Conservation (phyloP, 139 green algal species). For the Haematococcus lacustris region DNA sequence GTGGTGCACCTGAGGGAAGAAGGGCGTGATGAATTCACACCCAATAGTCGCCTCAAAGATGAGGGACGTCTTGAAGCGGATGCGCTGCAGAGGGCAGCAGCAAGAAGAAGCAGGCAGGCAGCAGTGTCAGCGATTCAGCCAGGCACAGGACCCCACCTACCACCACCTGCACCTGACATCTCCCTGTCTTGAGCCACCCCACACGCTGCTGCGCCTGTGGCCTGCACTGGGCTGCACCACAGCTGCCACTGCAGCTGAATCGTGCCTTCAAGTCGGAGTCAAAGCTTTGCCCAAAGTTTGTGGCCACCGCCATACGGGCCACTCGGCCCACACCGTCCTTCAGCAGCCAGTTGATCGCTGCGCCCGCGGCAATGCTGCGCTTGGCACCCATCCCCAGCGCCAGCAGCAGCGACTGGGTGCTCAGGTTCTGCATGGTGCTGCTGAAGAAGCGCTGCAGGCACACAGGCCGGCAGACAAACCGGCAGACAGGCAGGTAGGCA, state of each 20-base stretch:
- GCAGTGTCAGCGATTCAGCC: too few relatives aligned
- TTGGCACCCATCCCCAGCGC: slow-evolving; percentile 84
- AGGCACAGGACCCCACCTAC: too few relatives aligned
- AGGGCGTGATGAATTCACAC: slow-evolving; percentile 83
- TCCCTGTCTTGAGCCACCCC: background rate
- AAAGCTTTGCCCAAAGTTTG: slow-evolving; percentile 67
- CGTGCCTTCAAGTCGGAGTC: slow-evolving; percentile 84
- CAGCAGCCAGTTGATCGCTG: slow-evolving; percentile 71
- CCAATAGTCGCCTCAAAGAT: slow-evolving; percentile 61
- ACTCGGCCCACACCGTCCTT: slow-evolving; percentile 85
- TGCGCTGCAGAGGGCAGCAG: slow-evolving; percentile 35
- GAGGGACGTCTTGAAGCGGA: slow-evolving; percentile 75
- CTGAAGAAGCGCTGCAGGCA: slow-evolving; percentile 79
- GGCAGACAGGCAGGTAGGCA: too few relatives aligned
- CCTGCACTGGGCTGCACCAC: background rate
- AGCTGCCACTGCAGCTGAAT: background rate
- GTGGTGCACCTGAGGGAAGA: slow-evolving; percentile 52
- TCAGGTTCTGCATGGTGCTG: slow-evolving; percentile 71
- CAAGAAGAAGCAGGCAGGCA: background rate
- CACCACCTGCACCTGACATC: background rate
- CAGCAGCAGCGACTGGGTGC: slow-evolving; percentile 80
- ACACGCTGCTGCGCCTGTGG: too few relatives aligned
- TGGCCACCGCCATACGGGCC: slow-evolving; percentile 72
- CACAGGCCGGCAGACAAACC: too few relatives aligned
- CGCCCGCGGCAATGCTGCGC: slow-evolving; percentile 34